Evolutionary conservation across 2,329 filamentous ascomycete genomes (phyloP).

Genomic region (Ceratocystis eucalypticola): DNA sequence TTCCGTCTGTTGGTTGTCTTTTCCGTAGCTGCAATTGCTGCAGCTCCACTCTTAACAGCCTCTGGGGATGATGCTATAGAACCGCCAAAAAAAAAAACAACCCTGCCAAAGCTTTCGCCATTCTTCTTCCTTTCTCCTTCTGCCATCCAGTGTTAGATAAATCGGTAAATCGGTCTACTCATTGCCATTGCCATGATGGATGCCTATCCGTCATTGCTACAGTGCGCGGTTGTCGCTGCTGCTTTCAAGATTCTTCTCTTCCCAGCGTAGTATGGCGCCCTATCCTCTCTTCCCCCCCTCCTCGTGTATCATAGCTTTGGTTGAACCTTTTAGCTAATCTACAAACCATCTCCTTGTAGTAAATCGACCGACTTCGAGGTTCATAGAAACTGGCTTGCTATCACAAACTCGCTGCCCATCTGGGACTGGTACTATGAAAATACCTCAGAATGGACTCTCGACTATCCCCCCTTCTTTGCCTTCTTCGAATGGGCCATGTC

Average conservation of each 20-base stretch:
- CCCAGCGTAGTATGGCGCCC: slow-evolving; percentile 75
- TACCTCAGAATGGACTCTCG: slow-evolving; percentile 98
- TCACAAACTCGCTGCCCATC: slow-evolving; percentile 76
- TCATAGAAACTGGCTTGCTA: slow-evolving; percentile 95
- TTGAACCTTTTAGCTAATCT: slow-evolving; percentile 5
- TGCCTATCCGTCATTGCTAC: slow-evolving; percentile 70
- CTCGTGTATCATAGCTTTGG: not conserved
- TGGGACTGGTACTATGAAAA: slow-evolving; percentile 94
- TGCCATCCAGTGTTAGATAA: not conserved
- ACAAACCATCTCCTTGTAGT: slow-evolving; percentile 35
- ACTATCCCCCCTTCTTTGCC: slow-evolving; percentile 97
- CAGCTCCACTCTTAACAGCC: not conserved
- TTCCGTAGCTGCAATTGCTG: not conserved
- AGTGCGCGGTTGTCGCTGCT: slow-evolving; percentile 73
- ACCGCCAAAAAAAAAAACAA: not conserved
- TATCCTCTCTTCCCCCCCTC: not conserved
- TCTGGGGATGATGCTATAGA: not conserved
- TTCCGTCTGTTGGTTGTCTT: not conserved
- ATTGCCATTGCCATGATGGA: slow-evolving; percentile 46
- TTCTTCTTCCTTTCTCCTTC: not conserved
- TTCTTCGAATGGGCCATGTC: slow-evolving; percentile 92
- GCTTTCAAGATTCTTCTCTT: slow-evolving; percentile 87
- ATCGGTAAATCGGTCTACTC: not conserved
- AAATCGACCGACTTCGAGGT: slow-evolving; percentile 99
- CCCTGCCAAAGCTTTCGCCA: not conserved